A percentile compares a stretch with the other conserved stretches of the same genome.
Conservation (phyloP, 371 early-diverging fungal genomes). For the Racocetra persica region DNA sequence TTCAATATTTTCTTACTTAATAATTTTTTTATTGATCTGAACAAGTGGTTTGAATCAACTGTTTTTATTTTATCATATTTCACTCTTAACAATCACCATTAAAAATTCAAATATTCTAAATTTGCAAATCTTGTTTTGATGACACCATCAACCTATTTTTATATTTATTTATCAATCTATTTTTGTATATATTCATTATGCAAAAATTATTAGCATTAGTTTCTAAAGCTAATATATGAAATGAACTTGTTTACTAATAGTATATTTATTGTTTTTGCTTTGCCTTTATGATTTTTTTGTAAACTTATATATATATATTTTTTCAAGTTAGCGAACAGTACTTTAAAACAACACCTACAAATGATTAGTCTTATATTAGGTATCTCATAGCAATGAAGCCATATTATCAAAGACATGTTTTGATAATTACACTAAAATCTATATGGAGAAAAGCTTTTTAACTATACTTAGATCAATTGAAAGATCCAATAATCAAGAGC, state of each 20-base stretch:
- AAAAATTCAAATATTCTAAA: too few species aligned
- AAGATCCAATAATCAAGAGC: constrained; percentile 18
- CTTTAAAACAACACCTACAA: constrained; percentile 32
- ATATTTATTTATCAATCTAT: too few species aligned
- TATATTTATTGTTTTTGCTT: neutral
- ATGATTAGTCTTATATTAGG: constrained; percentile 33
- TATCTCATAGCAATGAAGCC: constrained; percentile 30
- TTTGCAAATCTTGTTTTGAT: too few species aligned
- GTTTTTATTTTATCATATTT: too few species aligned
- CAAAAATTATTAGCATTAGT: too few species aligned
- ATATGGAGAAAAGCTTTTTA: constrained; percentile 28
- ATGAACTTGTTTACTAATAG: neutral
- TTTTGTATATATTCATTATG: too few species aligned
- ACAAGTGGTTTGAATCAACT: too few species aligned
- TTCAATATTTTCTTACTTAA: too few species aligned
- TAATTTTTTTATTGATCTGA: too few species aligned
- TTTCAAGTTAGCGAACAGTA: constrained; percentile 30
- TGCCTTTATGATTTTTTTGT: neutral
- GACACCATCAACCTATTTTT: too few species aligned
- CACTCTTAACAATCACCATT: too few species aligned
- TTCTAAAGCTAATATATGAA: neutral
- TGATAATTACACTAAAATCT: constrained; percentile 14
- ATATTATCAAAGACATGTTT: neutral
- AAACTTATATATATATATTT: neutral
- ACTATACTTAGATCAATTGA: neutral